Evolutionary conservation across 2,329 filamentous ascomycete genomes (phyloP).

Genomic region (Beauveria medogensis): DNA sequence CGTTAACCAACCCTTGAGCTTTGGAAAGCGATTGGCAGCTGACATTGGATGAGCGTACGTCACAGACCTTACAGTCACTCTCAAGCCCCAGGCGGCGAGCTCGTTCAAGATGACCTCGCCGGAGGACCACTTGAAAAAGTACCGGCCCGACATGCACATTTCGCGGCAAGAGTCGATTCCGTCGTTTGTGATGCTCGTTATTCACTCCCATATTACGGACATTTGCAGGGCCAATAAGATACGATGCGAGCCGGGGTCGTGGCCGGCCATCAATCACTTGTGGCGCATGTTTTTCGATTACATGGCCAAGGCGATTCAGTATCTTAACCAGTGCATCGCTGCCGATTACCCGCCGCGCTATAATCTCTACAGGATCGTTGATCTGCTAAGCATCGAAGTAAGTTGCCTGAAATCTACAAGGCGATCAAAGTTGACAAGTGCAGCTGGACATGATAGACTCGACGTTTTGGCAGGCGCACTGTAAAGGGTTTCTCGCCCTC

Average conservation of each 20-base stretch:
- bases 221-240: background rate
- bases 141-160: slow-evolving; percentile 1
- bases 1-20: too few species aligned
- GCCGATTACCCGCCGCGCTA: background rate
- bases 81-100: background rate
- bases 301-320: background rate
- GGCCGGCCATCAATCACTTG: background rate
- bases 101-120: background rate
- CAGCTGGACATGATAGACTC: slow-evolving; percentile 1
- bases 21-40: background rate
- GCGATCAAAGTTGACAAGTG: too few species aligned
- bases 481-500: background rate
- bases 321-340: background rate
- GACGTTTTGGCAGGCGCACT: background rate
- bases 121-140: background rate
- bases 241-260: background rate
- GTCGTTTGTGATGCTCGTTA: slow-evolving; percentile 1
- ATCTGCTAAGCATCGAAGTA: slow-evolving; percentile 2
- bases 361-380: background rate
- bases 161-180: background rate
- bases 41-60: too few species aligned
- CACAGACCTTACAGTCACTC: background rate
- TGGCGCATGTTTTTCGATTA: background rate
- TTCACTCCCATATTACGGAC: background rate
- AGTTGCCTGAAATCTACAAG: background rate